Evolutionary conservation across 1,139 yeast species (phyloP).

Genomic region (Candida glucosophila): DNA sequence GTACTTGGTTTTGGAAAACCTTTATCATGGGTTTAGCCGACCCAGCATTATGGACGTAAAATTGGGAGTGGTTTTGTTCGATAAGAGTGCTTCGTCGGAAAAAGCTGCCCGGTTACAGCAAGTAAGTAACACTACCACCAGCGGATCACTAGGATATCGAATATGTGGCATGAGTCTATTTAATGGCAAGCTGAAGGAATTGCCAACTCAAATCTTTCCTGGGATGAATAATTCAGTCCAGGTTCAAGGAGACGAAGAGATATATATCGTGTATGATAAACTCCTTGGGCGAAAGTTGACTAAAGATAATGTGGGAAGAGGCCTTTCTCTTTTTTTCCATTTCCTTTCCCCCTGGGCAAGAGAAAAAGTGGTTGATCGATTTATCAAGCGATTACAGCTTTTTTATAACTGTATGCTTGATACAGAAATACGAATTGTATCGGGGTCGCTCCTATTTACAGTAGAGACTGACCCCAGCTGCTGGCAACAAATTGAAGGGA

Average conservation of each 20-base stretch:
- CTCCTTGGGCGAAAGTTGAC: constrained; percentile 59
- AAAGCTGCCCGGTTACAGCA: constrained; percentile 51
- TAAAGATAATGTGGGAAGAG: constrained; percentile 32
- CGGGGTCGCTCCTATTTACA: constrained; percentile 67
- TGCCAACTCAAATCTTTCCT: constrained; percentile 7
- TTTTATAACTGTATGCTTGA: constrained; percentile 56
- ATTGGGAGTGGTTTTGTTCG: constrained; percentile 66
- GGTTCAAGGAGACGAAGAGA: constrained; percentile 17
- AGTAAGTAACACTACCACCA: constrained; percentile 68
- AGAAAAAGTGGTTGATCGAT: constrained; percentile 23
- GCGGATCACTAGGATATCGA: constrained; percentile 66
- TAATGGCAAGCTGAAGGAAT: constrained; percentile 7
- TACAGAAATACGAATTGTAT: constrained; percentile 57
- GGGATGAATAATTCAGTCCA: too few relatives aligned
- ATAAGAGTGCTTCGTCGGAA: constrained; percentile 45
- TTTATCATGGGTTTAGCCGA: constrained; percentile 46
- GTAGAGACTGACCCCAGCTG: constrained; percentile 57
- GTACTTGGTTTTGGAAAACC: constrained; percentile 68
- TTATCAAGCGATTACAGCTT: constrained; percentile 50
- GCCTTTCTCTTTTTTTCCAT: constrained; percentile 46
- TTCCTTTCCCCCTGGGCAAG: constrained; percentile 15
- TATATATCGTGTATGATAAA: constrained; percentile 51
- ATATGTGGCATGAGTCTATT: constrained; percentile 82
- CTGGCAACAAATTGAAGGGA: constrained; percentile 28
- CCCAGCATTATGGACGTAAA: constrained; percentile 83